Base-by-base conservation (phyloP, 495 filamentous ascomycete genomes). In the Daldinia childiae region DNA sequence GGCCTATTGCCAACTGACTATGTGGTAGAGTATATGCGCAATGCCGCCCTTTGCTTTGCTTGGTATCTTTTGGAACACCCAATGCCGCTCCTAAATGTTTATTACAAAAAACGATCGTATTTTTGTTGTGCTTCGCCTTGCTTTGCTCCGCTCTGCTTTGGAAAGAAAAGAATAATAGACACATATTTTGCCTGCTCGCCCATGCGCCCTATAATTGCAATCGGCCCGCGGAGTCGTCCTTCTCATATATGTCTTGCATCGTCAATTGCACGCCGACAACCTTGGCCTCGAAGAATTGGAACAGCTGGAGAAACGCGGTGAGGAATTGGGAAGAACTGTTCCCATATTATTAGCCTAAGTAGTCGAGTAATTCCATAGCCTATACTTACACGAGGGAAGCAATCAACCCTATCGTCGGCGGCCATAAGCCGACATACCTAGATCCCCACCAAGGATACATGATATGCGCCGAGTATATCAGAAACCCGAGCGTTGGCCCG, bases 371-470 rank as follows among this genome's bases (percentile, higher is more conserved):
- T 5, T 11, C 7, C 24, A 27, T 3, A 38, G 14, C 8, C 9
- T 9, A 30, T 6, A 73, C 73, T 71, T 66, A 76, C 73, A 76
- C 63, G 36, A 76, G 63, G 21, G 69, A 64, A 36, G 73, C 69
- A 24, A 76, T 76, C 12, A 76, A 58, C 24, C 73, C 73, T 61
- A 76, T 76, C 8, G 73, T 76, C 27, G 73, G 73, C 63, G 73
- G 52, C 73, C 73, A 73, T 4, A 76, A 61, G 12, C 73, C 73
- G 29, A 76, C 70, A 17, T 76, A 76, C n/a, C 73, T 62, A 4
- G 69, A 69, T 41, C 73, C 73, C 73, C 73, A 76, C 73, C 73
- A 76, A 11, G 73, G 73, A 14, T 73, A 73, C 73, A 76, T 76
- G 60, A 73, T 68, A 48, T 76, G 73, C 17, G 70, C 73, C 12